Conservation (phyloP, 768 basidiomycete genomes). For the Calvatia gigantea region DNA sequence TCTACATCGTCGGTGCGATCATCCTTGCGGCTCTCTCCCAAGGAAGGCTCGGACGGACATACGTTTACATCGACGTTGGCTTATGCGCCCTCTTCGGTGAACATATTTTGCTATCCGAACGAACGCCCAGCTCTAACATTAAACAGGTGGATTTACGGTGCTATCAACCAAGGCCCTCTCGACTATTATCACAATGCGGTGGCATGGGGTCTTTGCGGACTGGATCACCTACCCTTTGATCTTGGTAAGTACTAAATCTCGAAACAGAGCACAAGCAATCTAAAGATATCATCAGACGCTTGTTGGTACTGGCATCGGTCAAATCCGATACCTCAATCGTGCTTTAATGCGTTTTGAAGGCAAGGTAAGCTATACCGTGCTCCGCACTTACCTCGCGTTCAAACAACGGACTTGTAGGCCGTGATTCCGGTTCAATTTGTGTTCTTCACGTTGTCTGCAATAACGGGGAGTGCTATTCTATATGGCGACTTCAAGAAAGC, state of each 20-base stretch:
- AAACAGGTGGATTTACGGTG: conserved; percentile 95
- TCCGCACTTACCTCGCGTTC: neutral
- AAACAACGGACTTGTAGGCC: conserved; percentile 42
- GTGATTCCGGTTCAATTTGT: conserved; percentile 97
- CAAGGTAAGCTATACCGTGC: conserved; percentile 49
- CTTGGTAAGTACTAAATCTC: conserved; percentile 39
- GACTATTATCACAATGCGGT: conserved; percentile 75
- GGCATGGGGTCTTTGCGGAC: conserved; percentile 70
- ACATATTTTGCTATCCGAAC: conserved; percentile 91
- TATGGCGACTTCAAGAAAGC: conserved; percentile 91
- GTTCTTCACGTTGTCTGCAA: conserved; percentile 89
- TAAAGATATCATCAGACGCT: conserved; percentile 47
- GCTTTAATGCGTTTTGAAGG: conserved; percentile 92
- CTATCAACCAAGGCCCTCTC: conserved; percentile 91
- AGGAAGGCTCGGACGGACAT: conserved; percentile 53
- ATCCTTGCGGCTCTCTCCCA: conserved; percentile 67
- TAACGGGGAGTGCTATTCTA: conserved; percentile 88
- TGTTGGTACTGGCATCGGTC: conserved; percentile 70
- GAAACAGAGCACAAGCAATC: neutral
- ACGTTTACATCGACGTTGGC: conserved; percentile 84
- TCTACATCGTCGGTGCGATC: conserved; percentile 55
- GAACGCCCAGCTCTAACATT: no score
- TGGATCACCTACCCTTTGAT: conserved; percentile 85
- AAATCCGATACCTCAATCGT: conserved; percentile 79
- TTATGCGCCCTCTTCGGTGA: conserved; percentile 89